Base-by-base conservation (phyloP, 805 yeast genomes). In the Teunomyces panamensis region DNA sequence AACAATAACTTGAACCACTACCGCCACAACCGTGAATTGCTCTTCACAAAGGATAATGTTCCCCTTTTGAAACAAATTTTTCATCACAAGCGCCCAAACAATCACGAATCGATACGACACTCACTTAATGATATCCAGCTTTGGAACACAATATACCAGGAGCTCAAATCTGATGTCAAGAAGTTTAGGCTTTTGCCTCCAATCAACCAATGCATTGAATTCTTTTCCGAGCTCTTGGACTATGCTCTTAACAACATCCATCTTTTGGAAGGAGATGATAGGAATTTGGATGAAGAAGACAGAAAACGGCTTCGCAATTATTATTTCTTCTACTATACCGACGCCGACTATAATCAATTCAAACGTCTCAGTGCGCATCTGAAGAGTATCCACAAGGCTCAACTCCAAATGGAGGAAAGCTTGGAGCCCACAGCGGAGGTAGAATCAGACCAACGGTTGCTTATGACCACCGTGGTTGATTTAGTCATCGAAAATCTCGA, bases 81-180 rank as follows among this genome's bases (percentile, higher is more conserved):
- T 41, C 53, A 54, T 33, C 13, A 32, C 49, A 57, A 42, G 56
- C 49, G 11, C 49, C 55, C 42, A 35, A 16, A 13, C 36, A 42
- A 9, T 27, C 30, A 26, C 42, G 44, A 32, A n/a, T 29, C 33
- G 33, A 36, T n/a, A 34, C 32, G 42, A 32, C 29, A 14, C 30
- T 28, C 46, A 3, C 16, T 54, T 6, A 44, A 39, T 13, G 50
- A 50, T 32, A 39, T 42, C 20, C 60, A 53, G 42, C 62, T 64
- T 42, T 64, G 69, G 69, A 60, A 63, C 49, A 48, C 57, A 42
- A 59, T 64, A n/a, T 64, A 64, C 48, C 68, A 64, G 44, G 69
- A 65, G 45, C 36, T 65, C 29, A 63, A 60, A 44, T 51, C 51
- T 30, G 59, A 56, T 24, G 49, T 57, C 8, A 45, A 48, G 17